A percentile compares a stretch with the other conserved stretches of the same genome.
Evolutionary conservation across 306 rosid genomes (phyloP).

Genomic region (Quercus variabilis): DNA sequence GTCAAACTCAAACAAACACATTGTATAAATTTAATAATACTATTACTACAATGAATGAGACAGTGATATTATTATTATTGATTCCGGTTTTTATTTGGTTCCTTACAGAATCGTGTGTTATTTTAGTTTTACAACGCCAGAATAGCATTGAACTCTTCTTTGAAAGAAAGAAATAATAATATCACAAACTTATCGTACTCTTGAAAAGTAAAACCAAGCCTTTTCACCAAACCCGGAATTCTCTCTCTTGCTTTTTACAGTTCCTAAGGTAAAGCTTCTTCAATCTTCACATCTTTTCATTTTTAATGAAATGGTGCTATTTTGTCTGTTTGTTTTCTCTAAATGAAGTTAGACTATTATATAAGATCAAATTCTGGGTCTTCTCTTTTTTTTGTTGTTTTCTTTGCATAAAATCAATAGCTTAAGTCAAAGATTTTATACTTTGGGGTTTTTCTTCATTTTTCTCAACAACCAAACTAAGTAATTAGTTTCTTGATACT

Average conservation of each 20-base stretch:
- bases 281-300: not conserved
- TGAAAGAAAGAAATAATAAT: no score
- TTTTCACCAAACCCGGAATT: not conserved
- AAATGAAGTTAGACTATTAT: not conserved
- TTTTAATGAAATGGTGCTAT: not conserved
- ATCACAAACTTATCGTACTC: no score
- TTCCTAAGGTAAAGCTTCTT: not conserved
- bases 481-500: no score
- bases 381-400: not conserved
- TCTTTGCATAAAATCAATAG: not conserved
- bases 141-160: no score
- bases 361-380: not conserved
- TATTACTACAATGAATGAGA: no score
- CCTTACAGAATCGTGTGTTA: no score
- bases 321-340: slow-evolving; percentile 9
- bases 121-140: no score
- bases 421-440: not conserved
- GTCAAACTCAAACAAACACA: no score
- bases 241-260: not conserved
- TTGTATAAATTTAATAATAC: no score
- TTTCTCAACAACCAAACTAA: not conserved
- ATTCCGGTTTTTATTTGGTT: no score
- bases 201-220: no score
- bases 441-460: not conserved
- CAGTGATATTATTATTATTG: no score